Evolutionary conservation across 2,329 filamentous ascomycete species (phyloP).

Genomic region (Penicillium hesseltinei): DNA sequence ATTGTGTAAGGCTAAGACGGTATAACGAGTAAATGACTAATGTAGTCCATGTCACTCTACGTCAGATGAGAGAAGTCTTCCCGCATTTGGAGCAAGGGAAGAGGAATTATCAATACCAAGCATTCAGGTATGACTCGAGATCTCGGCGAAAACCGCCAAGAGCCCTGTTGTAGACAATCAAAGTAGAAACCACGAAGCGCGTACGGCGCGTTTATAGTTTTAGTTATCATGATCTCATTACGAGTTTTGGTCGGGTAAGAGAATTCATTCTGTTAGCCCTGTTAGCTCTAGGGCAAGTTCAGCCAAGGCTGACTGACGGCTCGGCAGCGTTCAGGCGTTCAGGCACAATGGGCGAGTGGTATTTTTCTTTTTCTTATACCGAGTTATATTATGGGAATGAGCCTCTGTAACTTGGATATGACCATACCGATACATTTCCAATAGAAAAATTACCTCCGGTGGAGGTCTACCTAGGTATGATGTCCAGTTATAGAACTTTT

Average conservation of each 20-base stretch:
- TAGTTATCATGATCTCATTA: not conserved
- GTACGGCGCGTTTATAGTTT: slow-evolving; percentile 8
- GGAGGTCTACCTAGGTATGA: not conserved
- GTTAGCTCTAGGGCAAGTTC: slow-evolving; percentile 5
- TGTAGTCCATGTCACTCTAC: slow-evolving; percentile 8
- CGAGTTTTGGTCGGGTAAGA: slow-evolving; percentile 6
- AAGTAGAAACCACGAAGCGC: slow-evolving; percentile 1
- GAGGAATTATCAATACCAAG: slow-evolving; percentile 6
- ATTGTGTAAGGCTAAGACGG: not conserved
- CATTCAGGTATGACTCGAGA: slow-evolving; percentile 9
- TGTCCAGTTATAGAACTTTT: not conserved
- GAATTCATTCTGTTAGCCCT: not conserved
- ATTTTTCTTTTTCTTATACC: not conserved
- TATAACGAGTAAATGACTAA: not conserved
- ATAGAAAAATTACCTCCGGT: not conserved
- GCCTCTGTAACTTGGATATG: not conserved
- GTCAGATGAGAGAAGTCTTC: slow-evolving; percentile 1
- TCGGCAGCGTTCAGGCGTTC: slow-evolving; percentile 8
- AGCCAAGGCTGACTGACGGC: slow-evolving; percentile 10
- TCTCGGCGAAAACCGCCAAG: slow-evolving; percentile 6
- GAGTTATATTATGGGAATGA: not conserved
- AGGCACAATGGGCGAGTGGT: slow-evolving; percentile 7
- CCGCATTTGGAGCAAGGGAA: slow-evolving; percentile 2
- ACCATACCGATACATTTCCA: slow-evolving; percentile 1
- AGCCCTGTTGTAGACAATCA: not conserved